Base-by-base conservation (phyloP, 257 asterid genomes). In the Sherardia arvensis region DNA sequence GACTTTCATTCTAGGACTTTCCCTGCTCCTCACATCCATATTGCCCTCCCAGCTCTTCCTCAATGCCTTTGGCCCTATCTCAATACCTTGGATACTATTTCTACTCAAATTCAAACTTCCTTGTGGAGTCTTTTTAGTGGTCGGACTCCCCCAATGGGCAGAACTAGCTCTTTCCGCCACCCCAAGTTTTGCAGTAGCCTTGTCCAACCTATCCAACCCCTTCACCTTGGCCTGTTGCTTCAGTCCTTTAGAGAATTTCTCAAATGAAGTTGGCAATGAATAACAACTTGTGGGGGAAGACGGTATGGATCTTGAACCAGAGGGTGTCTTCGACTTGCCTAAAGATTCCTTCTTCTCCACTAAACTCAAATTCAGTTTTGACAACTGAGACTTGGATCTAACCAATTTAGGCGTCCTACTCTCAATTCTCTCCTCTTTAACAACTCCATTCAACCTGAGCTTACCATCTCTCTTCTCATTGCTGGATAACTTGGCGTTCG, bases 21-120 rank as follows among this genome's bases (percentile, higher is more conserved):
- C 99, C 80, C 90, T 78, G 61, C 82, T 69, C 83, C 74, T 93
- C 26, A 84, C 71, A 69, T 87, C 95, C 78, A 85, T 79, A 78
- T 83, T 84, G 76, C 97, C 97, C 83, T 93, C 97, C 99, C 99
- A 93, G 80, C 97, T 93, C 85, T 83, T 93, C 61, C 99, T 87
- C 83, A 93, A 77, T 33, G 95, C 83, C 78, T 87, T 93, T 18
- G 97, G 91, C 45, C 95, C 99, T 71, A 87, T 66, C 10, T 90
- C 96, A 54, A 93, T 75, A 48, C 87, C 95, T 25, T 76, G 87
- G 69, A 82, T 84, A 70, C 81, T 72, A 81, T 79, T 87, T 80
- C 83, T 90, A 78, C 78, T 73, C 64, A 74, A 75, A 72, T 79
- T 73, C 64, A 74, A 74, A 72, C 68, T 79, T 74, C 87, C 88